Evolutionary conservation across 805 yeast genomes (phyloP).

Genomic region (Metschnikowia santaceciliae): DNA sequence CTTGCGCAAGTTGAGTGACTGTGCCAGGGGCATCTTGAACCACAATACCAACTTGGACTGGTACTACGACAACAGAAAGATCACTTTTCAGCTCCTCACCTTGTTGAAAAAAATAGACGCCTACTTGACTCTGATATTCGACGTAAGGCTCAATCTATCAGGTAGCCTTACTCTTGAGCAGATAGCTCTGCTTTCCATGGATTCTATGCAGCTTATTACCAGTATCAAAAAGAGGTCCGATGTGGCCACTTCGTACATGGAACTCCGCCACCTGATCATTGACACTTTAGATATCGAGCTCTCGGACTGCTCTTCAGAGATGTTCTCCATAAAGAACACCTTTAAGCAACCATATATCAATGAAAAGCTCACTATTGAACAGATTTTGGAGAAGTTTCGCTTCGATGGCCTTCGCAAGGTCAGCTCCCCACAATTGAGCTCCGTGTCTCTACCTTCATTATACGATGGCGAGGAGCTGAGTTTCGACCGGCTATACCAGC

Average conservation of each 20-base stretch:
- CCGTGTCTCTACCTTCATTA: not conserved
- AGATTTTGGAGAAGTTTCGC: conserved; percentile 5
- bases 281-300: conserved; percentile 7
- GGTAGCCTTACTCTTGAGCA: not conserved
- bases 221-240: conserved; percentile 3
- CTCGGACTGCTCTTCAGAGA: conserved; percentile 1
- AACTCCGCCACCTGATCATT: conserved; percentile 7
- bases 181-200: conserved; percentile 5
- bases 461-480: not conserved
- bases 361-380: conserved; percentile 5
- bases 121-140: conserved; percentile 1
- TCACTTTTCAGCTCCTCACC: not conserved
- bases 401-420: not conserved
- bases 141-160: not conserved
- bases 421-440: not conserved
- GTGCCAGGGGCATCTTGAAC: not conserved
- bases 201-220: conserved; percentile 7
- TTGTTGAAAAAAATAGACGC: conserved; percentile 3
- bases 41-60: conserved; percentile 1
- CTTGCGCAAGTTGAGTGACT: not conserved
- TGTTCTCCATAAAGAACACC: conserved; percentile 1
- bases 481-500: not conserved
- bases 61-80: conserved; percentile 2
- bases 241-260: conserved; percentile 8
- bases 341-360: not conserved